Evolutionary conservation across 1,139 yeast species (phyloP).

Genomic region (Suhomyces atakaporum): DNA sequence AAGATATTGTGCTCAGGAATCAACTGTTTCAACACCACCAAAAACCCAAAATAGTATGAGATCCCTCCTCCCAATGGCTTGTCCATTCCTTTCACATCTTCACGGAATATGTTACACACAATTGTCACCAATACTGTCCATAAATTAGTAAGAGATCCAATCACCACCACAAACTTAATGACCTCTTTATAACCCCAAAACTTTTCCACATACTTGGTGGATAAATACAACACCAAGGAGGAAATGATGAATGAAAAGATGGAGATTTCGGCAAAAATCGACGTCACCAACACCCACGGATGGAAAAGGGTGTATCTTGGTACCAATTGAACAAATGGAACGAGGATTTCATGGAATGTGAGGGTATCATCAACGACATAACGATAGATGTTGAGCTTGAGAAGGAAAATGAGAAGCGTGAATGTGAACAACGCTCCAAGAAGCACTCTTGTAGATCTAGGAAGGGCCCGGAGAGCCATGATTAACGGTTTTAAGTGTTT

Average conservation of each 20-base stretch:
- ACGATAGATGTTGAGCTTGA: constrained; percentile 26
- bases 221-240: constrained; percentile 50
- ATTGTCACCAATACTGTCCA: constrained; percentile 33
- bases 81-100: constrained; percentile 42
- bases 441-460: constrained; percentile 33
- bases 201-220: constrained; percentile 52
- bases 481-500: background rate
- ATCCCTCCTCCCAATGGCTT: constrained; percentile 71
- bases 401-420: constrained; percentile 28
- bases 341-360: constrained; percentile 41
- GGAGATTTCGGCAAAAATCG: constrained; percentile 71
- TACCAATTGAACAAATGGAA: constrained; percentile 69
- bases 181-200: constrained; percentile 66
- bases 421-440: constrained; percentile 26
- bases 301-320: constrained; percentile 60
- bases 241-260: constrained; percentile 54
- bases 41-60: constrained; percentile 69
- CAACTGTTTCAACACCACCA: constrained; percentile 85
- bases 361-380: constrained; percentile 8
- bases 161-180: constrained; percentile 56
- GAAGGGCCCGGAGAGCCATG: constrained; percentile 14
- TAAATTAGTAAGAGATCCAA: constrained; percentile 54
- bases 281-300: constrained; percentile 78
- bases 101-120: constrained; percentile 38
- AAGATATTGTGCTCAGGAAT: constrained; percentile 85